Percentiles rank a stretch among this genome's conserved stretches.
Evolutionary conservation across 257 asterid genomes (phyloP).

Genomic region (Phtheirospermum japonicum): DNA sequence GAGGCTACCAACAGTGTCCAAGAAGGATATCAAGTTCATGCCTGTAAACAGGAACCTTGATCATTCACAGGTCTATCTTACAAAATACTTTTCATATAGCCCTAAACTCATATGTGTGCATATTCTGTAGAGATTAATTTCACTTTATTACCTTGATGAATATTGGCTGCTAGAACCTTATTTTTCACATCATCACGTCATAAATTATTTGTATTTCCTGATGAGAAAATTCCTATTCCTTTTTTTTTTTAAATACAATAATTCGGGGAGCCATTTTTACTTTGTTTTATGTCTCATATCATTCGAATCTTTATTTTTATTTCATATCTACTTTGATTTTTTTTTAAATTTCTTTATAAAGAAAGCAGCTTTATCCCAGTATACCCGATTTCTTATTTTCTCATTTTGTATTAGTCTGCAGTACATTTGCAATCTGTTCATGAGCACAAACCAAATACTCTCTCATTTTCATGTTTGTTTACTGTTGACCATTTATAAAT

Average conservation of each 20-base stretch:
- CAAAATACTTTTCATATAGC: conserved; percentile 11
- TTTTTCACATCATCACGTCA: no score
- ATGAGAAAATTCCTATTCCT: no score
- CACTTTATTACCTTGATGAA: no score
- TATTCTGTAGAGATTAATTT: not conserved
- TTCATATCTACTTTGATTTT: not conserved
- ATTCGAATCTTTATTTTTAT: not conserved
- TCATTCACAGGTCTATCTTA: conserved; percentile 73
- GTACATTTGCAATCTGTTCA: not conserved
- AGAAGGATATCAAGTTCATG: conserved; percentile 73
- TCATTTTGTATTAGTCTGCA: not conserved
- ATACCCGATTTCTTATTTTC: not conserved
- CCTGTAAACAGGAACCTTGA: conserved; percentile 68
- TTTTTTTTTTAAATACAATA: no score
- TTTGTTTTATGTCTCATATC: not conserved
- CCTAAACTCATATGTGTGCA: not conserved
- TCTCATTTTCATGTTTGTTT: conserved; percentile 21
- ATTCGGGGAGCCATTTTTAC: no score
- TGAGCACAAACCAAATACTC: not conserved
- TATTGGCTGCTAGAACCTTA: no score
- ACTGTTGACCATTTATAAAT: conserved; percentile 12
- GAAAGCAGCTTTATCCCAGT: not conserved
- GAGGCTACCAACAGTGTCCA: conserved; percentile 56
- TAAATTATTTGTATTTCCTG: no score
- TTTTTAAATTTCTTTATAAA: no score